Percentiles rank a stretch among this genome's conserved stretches.
Evolutionary conservation across 495 filamentous ascomycete species (phyloP).

Genomic region (Physcia stellaris): DNA sequence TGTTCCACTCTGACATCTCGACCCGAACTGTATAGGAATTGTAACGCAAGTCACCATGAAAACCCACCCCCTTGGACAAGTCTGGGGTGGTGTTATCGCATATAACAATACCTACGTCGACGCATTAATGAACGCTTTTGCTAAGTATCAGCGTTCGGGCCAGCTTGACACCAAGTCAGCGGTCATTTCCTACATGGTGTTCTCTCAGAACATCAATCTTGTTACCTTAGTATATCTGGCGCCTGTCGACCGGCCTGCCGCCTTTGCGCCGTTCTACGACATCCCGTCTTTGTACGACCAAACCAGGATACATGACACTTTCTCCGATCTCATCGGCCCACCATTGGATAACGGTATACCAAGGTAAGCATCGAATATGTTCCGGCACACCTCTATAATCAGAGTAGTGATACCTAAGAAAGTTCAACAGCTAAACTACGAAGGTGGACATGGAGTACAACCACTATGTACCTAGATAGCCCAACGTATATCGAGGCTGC

Average conservation of each 20-base stretch:
- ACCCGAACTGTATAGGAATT: too few species aligned
- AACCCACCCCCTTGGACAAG: conserved; percentile 24
- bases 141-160: background rate
- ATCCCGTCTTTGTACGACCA: conserved; percentile 1
- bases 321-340: background rate
- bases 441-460: too few species aligned
- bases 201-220: background rate
- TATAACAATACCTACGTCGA: background rate
- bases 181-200: conserved; percentile 2
- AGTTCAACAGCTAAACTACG: too few species aligned
- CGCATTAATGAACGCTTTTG: background rate
- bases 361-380: too few species aligned
- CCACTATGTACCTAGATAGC: too few species aligned
- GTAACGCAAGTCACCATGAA: conserved; percentile 40
- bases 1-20: too few species aligned
- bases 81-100: conserved; percentile 3
- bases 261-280: conserved; percentile 12
- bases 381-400: too few species aligned
- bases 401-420: too few species aligned
- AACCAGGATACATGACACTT: background rate
- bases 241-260: conserved; percentile 8
- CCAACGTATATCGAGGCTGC: too few species aligned
- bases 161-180: conserved; percentile 1
- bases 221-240: background rate
- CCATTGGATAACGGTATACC: too few species aligned